Percentiles rank a stretch among this genome's conserved stretches.
Conservation (phyloP, 139 green algal species). For the Parachlorella kessleri region DNA sequence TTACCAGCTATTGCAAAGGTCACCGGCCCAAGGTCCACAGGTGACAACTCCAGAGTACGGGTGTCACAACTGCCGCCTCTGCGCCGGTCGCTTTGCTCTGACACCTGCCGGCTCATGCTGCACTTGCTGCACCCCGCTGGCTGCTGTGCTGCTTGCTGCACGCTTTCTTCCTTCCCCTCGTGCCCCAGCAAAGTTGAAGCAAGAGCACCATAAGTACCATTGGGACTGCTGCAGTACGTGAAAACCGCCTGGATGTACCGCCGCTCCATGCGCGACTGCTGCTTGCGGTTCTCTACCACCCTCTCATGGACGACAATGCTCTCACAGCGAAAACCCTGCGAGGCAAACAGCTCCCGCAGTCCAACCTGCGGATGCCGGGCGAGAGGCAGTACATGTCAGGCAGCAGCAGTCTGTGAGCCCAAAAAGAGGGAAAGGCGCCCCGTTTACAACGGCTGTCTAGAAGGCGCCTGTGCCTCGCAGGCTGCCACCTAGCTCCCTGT, state of each 20-base stretch:
- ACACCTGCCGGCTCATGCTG: constrained; percentile 13
- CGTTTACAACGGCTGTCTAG: too few relatives aligned
- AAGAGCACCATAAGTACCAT: too few relatives aligned
- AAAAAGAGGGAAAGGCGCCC: too few relatives aligned
- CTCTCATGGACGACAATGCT: constrained; percentile 44
- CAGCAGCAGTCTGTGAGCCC: not conserved
- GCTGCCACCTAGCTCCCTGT: not conserved
- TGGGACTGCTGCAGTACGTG: too few relatives aligned
- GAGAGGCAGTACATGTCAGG: not conserved
- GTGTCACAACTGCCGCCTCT: constrained; percentile 9
- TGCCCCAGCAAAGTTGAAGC: too few relatives aligned
- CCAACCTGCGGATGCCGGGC: not conserved
- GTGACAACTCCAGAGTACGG: too few relatives aligned
- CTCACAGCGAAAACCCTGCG: constrained; percentile 59
- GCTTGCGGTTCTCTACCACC: constrained; percentile 67
- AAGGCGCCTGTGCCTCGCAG: too few relatives aligned
- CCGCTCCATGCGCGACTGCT: constrained; percentile 64
- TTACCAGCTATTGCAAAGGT: too few relatives aligned
- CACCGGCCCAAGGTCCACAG: too few relatives aligned
- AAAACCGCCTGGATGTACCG: constrained; percentile 83
- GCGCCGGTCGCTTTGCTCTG: constrained; percentile 21
- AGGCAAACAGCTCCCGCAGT: constrained; percentile 56
- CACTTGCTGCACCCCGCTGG: not conserved
- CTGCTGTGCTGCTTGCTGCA: not conserved
- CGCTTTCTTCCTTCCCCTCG: not conserved